Conservation (phyloP, 2,329 filamentous ascomycete species). For the Venturia asperata region DNA sequence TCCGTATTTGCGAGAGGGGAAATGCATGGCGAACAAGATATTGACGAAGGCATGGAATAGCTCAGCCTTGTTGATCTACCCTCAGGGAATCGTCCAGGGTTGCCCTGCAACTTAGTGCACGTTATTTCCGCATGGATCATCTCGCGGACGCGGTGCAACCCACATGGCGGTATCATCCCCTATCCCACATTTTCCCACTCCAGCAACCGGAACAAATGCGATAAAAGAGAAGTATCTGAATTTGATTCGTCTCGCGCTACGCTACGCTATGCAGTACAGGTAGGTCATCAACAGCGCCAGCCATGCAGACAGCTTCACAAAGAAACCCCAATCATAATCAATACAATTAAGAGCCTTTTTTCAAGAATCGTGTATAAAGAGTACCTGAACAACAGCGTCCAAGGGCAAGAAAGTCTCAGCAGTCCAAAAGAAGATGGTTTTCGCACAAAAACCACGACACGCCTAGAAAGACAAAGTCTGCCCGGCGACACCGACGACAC, state of each 20-base stretch:
- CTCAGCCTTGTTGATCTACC: not conserved
- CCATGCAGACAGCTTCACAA: not conserved
- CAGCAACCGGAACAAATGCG: too few species aligned
- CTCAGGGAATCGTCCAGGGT: not conserved
- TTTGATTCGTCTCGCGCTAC: not conserved
- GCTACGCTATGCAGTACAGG: not conserved
- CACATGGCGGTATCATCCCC: too few species aligned
- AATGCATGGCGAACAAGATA: too few species aligned
- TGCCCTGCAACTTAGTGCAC: too few species aligned
- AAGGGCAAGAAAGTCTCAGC: not conserved
- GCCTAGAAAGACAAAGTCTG: constrained; percentile 18
- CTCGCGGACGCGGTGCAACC: too few species aligned
- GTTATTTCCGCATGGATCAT: too few species aligned
- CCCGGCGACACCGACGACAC: constrained; percentile 5
- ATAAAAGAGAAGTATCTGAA: not conserved
- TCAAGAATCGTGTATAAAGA: not conserved
- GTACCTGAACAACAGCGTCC: not conserved
- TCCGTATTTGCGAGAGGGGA: too few species aligned
- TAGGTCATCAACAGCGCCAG: not conserved
- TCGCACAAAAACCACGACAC: not conserved
- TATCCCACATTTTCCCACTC: too few species aligned
- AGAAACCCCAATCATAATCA: not conserved
- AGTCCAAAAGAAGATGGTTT: not conserved
- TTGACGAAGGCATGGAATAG: too few species aligned
- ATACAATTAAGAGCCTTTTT: not conserved